Evolutionary conservation across 257 asterid genomes (phyloP).

Genomic region (Paulownia fortunei): DNA sequence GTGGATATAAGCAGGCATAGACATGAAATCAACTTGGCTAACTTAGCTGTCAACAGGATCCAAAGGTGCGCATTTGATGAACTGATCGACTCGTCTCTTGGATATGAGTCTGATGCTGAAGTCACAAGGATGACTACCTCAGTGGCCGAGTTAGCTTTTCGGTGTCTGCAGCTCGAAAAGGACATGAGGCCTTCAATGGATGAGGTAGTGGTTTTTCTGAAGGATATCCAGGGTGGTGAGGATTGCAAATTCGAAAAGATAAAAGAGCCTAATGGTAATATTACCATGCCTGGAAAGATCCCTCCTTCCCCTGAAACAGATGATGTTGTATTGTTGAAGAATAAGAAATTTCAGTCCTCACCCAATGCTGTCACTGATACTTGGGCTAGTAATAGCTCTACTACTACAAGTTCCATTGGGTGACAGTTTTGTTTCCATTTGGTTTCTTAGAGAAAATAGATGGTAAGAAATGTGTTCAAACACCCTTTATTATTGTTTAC

Average conservation of each 20-base stretch:
- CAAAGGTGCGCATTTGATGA: slow-evolving; percentile 69
- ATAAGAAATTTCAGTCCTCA: slow-evolving; percentile 35
- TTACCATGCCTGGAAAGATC: slow-evolving; percentile 1
- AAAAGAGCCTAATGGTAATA: slow-evolving; percentile 12
- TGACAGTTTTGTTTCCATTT: slow-evolving; percentile 24
- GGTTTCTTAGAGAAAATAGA: not conserved
- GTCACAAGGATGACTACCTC: slow-evolving; percentile 67
- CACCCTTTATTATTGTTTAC: not conserved
- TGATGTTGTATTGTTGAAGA: slow-evolving; percentile 46
- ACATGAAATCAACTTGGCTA: slow-evolving; percentile 75
- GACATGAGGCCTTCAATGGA: slow-evolving; percentile 81
- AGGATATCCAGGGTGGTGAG: slow-evolving; percentile 43
- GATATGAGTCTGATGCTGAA: slow-evolving; percentile 55
- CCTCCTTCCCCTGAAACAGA: slow-evolving; percentile 46
- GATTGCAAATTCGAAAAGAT: slow-evolving; percentile 23
- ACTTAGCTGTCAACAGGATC: slow-evolving; percentile 61
- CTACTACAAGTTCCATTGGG: slow-evolving; percentile 41
- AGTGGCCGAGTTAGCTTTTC: slow-evolving; percentile 79
- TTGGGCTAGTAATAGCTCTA: slow-evolving; percentile 48
- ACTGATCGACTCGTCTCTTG: slow-evolving; percentile 62
- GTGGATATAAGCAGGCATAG: slow-evolving; percentile 69
- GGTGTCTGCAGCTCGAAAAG: slow-evolving; percentile 69
- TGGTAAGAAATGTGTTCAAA: slow-evolving; percentile 19
- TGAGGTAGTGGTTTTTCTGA: slow-evolving; percentile 54
- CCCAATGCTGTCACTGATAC: slow-evolving; percentile 54